phyloP scores from a whole-genome alignment of 2,329 filamentous ascomycete genomes.

The Diaporthe amygdali region DNA sequence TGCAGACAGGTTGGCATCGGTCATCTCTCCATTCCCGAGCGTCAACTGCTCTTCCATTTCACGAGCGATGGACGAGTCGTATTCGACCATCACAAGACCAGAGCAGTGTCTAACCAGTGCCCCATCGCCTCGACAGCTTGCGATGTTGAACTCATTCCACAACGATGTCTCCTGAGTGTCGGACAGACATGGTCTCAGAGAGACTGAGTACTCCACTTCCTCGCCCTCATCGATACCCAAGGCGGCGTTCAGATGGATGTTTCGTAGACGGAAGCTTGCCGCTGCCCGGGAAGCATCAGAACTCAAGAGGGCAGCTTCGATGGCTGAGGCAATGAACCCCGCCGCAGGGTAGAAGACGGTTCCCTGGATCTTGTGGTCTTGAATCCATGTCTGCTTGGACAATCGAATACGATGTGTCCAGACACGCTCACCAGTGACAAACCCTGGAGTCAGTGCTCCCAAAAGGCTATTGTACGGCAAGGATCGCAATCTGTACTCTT shows the following conservation, averaged over 20 bases:
- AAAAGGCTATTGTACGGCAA: background rate
- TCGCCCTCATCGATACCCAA: background rate
- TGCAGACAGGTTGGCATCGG: background rate
- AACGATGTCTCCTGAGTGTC: background rate
- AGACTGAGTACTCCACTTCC: background rate
- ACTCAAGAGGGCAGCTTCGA: background rate
- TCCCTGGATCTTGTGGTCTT: background rate
- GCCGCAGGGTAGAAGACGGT: background rate
- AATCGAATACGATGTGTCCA: background rate
- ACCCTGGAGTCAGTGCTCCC: background rate
- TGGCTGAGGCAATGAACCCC: background rate
- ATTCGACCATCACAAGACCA: background rate
- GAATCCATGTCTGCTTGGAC: background rate
- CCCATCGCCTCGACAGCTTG: background rate
- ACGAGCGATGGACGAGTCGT: background rate
- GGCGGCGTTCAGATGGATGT: background rate
- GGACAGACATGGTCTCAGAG: background rate
- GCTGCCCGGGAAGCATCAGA: background rate
- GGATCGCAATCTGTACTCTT: constrained; percentile 25
- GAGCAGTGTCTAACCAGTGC: background rate
- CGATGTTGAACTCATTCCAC: background rate
- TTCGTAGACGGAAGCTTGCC: background rate
- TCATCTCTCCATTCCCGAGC: background rate
- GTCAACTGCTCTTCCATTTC: background rate
- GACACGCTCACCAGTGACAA: background rate